phyloP scores from a whole-genome alignment of 768 basidiomycete species.

The Macrolepiota albuminosa region DNA sequence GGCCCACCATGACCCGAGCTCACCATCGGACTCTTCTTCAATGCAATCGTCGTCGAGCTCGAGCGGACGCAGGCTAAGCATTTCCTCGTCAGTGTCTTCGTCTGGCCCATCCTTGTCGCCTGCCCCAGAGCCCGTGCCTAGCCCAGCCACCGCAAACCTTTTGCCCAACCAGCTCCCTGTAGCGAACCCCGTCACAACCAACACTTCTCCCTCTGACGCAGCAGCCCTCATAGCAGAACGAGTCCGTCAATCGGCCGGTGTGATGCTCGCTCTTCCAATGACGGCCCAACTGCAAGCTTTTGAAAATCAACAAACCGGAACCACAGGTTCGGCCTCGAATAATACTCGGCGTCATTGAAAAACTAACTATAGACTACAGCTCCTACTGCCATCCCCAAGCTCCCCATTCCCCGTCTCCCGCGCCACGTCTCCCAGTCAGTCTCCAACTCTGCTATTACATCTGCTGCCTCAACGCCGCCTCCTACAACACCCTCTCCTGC shows the following conservation, averaged over 20 bases:
- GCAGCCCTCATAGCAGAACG: constrained; percentile 38
- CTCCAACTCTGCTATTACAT: constrained; percentile 21
- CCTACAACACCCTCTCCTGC: constrained; percentile 31
- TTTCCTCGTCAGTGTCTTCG: constrained; percentile 51
- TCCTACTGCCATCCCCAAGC: constrained; percentile 23
- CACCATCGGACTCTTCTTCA: constrained; percentile 25
- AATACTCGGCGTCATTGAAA: not conserved
- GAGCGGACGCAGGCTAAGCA: constrained; percentile 40
- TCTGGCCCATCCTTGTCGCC: constrained; percentile 54
- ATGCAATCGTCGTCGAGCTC: constrained; percentile 20
- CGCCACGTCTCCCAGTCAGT: constrained; percentile 20
- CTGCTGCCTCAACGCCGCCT: constrained; percentile 39
- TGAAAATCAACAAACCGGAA: constrained; percentile 13
- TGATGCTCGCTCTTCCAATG: constrained; percentile 48
- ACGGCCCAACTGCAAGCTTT: constrained; percentile 28
- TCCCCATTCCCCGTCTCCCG: constrained; percentile 34
- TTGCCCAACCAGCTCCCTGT: not conserved
- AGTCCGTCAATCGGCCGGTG: constrained; percentile 51
- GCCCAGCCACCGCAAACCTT: constrained; percentile 20
- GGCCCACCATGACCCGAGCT: constrained; percentile 11
- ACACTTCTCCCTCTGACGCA: constrained; percentile 2
- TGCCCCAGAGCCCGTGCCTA: constrained; percentile 32
- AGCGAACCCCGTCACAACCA: constrained; percentile 13
- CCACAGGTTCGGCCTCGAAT: constrained; percentile 17
- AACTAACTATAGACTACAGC: constrained; percentile 10